Base-by-base conservation (phyloP, 2,329 filamentous ascomycete species). In the Aureobasidium vineae region DNA sequence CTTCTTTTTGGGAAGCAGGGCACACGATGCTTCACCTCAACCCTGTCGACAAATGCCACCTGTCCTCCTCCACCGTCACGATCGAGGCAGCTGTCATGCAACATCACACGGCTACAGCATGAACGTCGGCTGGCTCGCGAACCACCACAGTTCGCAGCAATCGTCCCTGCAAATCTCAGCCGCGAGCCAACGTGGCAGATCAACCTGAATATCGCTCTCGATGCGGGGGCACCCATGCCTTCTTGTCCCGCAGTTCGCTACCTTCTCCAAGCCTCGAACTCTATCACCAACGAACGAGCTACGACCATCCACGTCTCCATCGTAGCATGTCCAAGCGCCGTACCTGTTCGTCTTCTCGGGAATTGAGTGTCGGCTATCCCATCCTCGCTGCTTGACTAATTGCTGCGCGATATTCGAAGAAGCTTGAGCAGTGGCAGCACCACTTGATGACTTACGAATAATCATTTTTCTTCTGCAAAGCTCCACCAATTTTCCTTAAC, bases 391-490 rank as follows among this genome's bases (percentile, higher is more conserved):
- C 2, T 19, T 19, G 40, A 43, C 38, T n/a, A 36, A 43, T 38
- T 49, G 31, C 31, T 49, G 57, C 57, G 57, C 57, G 41, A 61
- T 61, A 61, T 61, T 49, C 5, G n/a, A 49, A 59, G 40, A 45
- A 49, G n/a, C 57, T 61, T 61, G 23, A 2, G 38, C 23, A 6
- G n/a, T 45, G 41, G 16, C 28, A 49, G 57, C 43, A 31, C 28
- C 56, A 45, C 26, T 26, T 7, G 7, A 16, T 19, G 26, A 59
- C 26, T 31, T 59, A 33, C 54, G n/a, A 59, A 45, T 41, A 15
- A 28, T 56, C 19, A 54, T 45, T 59, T 61, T 49, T 61, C 57
- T 61, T 61, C 49, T 61, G 41, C 57, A 61, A 28, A 26, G 7
- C 31, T 43, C 15, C 41, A 15, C 43, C 21, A 15, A 23, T 3